A percentile compares a stretch with the other conserved stretches of the same genome.
phyloP scores from a whole-genome alignment of 768 basidiomycete genomes.

The Ramaria sp. region DNA sequence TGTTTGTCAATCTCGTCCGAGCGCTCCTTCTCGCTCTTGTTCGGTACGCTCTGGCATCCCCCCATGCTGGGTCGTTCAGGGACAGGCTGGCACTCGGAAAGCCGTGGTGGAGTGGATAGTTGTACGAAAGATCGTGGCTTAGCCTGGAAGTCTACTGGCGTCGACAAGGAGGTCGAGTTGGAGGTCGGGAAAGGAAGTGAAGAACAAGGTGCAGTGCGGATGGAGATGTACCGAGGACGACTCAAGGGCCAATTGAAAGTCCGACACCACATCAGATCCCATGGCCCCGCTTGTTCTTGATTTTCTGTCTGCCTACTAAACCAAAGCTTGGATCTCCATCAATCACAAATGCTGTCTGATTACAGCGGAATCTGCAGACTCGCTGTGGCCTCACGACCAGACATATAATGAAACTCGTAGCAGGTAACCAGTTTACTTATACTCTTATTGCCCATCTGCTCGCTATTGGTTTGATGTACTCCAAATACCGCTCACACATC shows the following conservation, averaged over 20 bases:
- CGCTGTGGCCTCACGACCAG: no score
- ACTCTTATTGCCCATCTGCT: background rate
- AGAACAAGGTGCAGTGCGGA: background rate
- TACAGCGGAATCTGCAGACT: background rate
- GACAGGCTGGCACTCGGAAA: background rate
- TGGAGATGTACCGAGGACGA: background rate
- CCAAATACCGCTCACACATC: background rate
- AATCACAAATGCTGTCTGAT: background rate
- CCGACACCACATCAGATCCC: background rate
- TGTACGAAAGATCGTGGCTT: background rate
- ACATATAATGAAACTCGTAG: no score
- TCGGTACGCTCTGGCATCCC: conserved; percentile 9
- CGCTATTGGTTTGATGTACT: background rate
- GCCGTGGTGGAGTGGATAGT: background rate
- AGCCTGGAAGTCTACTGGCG: background rate
- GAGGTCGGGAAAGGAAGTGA: background rate
- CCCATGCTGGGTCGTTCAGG: conserved; percentile 7
- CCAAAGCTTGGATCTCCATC: background rate
- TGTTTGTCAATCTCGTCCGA: conserved; percentile 73
- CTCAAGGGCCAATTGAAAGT: background rate
- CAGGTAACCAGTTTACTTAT: background rate
- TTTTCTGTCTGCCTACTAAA: background rate
- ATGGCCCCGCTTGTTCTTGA: background rate
- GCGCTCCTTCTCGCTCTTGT: conserved; percentile 35
- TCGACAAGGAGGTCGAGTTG: background rate